Conservation (phyloP, 495 filamentous ascomycete genomes). For the Physcia stellaris region DNA sequence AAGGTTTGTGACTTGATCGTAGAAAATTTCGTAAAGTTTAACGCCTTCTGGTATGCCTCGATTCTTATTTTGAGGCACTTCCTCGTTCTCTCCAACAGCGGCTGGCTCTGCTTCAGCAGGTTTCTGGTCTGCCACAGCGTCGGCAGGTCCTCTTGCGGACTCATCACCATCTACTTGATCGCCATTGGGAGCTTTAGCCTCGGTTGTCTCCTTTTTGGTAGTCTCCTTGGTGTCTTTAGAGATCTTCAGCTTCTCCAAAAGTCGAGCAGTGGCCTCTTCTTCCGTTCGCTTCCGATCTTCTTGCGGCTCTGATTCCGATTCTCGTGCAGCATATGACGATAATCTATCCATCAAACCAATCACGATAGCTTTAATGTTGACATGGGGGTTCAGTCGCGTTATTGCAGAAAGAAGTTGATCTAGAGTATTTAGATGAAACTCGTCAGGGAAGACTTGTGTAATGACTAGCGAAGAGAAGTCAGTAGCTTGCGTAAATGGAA, state of each 20-base stretch:
- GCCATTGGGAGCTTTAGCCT: conserved; percentile 9
- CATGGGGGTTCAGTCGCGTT: conserved; percentile 80
- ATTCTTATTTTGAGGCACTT: conserved; percentile 37
- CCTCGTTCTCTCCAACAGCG: conserved; percentile 21
- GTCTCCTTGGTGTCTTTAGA: conserved; percentile 43
- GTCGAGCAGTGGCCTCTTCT: conserved; percentile 61
- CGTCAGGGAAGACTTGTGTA: conserved; percentile 97
- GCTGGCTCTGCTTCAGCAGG: conserved; percentile 17
- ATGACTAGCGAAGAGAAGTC: conserved; percentile 48
- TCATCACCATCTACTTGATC: conserved; percentile 35
- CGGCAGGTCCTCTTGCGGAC: conserved; percentile 16
- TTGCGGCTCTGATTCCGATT: conserved; percentile 60
- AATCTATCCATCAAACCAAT: conserved; percentile 95
- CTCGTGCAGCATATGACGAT: conserved; percentile 80
- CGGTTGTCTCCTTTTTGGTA: conserved; percentile 14
- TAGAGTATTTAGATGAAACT: conserved; percentile 91
- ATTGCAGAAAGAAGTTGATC: conserved; percentile 89
- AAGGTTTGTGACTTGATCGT: conserved; percentile 86
- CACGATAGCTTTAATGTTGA: conserved; percentile 95
- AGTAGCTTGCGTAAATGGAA: conserved; percentile 15
- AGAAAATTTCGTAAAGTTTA: conserved; percentile 94
- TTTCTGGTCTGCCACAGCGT: conserved; percentile 18
- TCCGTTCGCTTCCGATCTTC: conserved; percentile 66
- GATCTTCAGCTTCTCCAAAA: conserved; percentile 66
- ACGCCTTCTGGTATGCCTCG: conserved; percentile 67